Conservation (phyloP, 2,329 filamentous ascomycete genomes). For the Blumeria graminis region DNA sequence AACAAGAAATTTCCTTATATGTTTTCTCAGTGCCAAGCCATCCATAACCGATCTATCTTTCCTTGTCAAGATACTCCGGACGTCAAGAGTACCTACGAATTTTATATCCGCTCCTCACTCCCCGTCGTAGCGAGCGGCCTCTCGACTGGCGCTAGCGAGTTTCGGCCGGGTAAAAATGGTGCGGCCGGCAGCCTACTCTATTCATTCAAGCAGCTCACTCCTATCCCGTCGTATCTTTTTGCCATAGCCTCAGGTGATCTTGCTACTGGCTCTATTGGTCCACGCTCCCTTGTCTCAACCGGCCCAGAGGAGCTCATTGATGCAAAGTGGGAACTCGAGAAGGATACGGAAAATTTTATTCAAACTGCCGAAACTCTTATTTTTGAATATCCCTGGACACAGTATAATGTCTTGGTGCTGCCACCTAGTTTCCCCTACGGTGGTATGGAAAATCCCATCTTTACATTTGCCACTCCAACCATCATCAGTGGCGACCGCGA, state of each 20-base stretch:
- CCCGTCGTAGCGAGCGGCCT: slow-evolving; percentile 86
- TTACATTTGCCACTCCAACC: slow-evolving; percentile 85
- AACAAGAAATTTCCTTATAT: slow-evolving; percentile 94
- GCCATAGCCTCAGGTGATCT: slow-evolving; percentile 78
- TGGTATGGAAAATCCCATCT: slow-evolving; percentile 81
- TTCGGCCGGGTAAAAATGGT: slow-evolving; percentile 26
- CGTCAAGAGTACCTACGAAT: slow-evolving; percentile 84
- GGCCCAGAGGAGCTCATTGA: slow-evolving; percentile 66
- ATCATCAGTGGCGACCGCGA: slow-evolving; percentile 77
- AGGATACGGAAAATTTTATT: slow-evolving; percentile 80
- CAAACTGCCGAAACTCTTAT: slow-evolving; percentile 59
- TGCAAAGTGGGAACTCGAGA: slow-evolving; percentile 78
- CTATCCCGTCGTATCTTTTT: slow-evolving; percentile 85
- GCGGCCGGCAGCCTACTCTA: slow-evolving; percentile 36
- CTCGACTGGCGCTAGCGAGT: slow-evolving; percentile 25
- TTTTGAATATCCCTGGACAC: slow-evolving; percentile 79
- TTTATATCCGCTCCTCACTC: slow-evolving; percentile 64
- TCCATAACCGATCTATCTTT: slow-evolving; percentile 80
- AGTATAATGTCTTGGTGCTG: slow-evolving; percentile 81
- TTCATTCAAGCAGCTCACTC: slow-evolving; percentile 70
- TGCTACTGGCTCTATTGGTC: slow-evolving; percentile 62
- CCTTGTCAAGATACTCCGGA: slow-evolving; percentile 96
- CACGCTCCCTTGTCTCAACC: slow-evolving; percentile 61
- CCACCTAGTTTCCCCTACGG: slow-evolving; percentile 81
- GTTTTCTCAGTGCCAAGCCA: slow-evolving; percentile 95